Percentiles rank a stretch among this genome's conserved stretches.
Evolutionary conservation across 1,284 basidiomycete species (phyloP).

Genomic region (Ganoderma leucocontextum): DNA sequence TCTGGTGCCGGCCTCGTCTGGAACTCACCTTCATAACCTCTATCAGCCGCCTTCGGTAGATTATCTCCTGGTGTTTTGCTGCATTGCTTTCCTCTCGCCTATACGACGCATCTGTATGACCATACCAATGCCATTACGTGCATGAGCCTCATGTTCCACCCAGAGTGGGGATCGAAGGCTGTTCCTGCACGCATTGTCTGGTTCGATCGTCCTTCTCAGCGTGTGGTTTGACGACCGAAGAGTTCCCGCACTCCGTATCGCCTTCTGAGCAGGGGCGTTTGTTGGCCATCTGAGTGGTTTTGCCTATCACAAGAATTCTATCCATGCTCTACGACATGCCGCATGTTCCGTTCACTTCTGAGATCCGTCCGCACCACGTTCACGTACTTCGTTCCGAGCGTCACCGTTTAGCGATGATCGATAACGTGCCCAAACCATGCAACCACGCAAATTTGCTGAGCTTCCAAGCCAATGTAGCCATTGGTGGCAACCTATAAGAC

Average conservation of each 20-base stretch:
- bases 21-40: constrained; percentile 17
- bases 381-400: background rate
- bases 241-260: background rate
- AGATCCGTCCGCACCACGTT: background rate
- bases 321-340: background rate
- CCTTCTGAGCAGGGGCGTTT: background rate
- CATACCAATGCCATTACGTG: constrained; percentile 41
- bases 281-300: background rate
- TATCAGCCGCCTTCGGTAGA: constrained; percentile 53
- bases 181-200: background rate
- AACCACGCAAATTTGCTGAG: background rate
- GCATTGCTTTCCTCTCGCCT: constrained; percentile 32
- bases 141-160: constrained; percentile 30
- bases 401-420: background rate
- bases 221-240: background rate
- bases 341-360: background rate
- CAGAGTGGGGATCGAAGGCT: background rate
- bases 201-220: background rate
- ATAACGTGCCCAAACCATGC: background rate
- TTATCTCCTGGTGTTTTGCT: constrained; percentile 25
- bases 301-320: background rate
- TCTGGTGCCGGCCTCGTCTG: background rate
- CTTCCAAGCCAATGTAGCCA: background rate
- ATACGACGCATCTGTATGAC: constrained; percentile 44
- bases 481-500: background rate